Evolutionary conservation across 73 alveolate genomes (phyloP), one percentile per base, ranked within the genome.

Genomic region (Stentor roeselii): DNA sequence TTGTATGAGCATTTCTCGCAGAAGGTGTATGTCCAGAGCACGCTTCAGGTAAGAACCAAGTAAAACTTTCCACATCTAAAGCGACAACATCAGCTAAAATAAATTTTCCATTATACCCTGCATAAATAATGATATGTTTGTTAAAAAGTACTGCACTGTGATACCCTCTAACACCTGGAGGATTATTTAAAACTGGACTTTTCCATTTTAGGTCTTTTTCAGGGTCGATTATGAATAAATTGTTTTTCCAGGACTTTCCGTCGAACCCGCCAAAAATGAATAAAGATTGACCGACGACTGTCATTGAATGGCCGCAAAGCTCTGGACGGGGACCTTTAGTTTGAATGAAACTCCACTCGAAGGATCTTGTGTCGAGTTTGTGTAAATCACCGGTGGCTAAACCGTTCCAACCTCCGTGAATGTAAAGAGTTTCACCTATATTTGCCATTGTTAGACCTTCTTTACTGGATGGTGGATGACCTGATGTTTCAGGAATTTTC

Each of bases 391-490:
- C 87, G 86, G 84, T 50, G 36, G 76, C 75, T 39, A 86, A 36
- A 60, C 89, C 95, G 3, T 90, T 90, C 80, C 89, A 90, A 21
- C 95, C 95, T 75, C 95, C 95, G 76, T 84, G 87, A 3, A 90
- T 84, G 67, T 60, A 90, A 15, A 90, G 82, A 27, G 75, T 87
- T 31, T 74, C 78, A n/a, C 87, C 95, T 42, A 61, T 75, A 1
- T 84, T 75, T 3, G 84, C 86, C 2, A 91, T 90, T 14, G 95
- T 58, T 83, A 86, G 95, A 75, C 89, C 90, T 3, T 85, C 61
- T 87, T 91, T 87, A 30, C 91, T 93, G 34, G 84, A 83, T 2
- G 95, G 95, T 1, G 88, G 85, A 3, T 42, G 59, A 2, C 95
- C 95, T 27, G 59, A 59, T 2, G 91, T 84, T 30, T 75, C 75